Evolutionary conservation across 2,329 filamentous ascomycete species (phyloP).

Genomic region (Bipolaris sorokiniana): DNA sequence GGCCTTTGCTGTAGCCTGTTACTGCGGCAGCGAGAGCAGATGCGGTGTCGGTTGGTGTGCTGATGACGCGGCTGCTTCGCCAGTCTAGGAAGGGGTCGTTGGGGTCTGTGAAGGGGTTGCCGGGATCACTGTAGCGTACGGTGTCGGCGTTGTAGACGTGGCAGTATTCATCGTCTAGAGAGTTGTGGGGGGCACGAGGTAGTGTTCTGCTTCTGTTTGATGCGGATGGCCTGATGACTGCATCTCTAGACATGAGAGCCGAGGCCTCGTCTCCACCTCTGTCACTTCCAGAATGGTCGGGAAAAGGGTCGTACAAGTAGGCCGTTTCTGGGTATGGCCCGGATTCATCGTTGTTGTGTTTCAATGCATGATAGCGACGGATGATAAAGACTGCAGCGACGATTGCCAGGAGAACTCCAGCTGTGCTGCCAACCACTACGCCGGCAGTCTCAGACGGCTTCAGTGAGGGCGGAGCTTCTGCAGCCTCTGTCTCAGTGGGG

Average conservation of each 20-base stretch:
- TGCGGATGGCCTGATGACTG: slow-evolving; percentile 11
- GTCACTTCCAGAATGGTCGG: slow-evolving; percentile 7
- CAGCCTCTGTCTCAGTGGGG: slow-evolving; percentile 18
- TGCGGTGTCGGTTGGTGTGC: slow-evolving; percentile 12
- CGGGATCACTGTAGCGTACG: slow-evolving; percentile 19
- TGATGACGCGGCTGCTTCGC: slow-evolving; percentile 12
- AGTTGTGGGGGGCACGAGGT: slow-evolving; percentile 9
- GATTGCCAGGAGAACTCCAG: slow-evolving; percentile 42
- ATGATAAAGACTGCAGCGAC: slow-evolving; percentile 42
- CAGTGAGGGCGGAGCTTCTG: slow-evolving; percentile 26
- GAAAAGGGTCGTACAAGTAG: slow-evolving; percentile 44
- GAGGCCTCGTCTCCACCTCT: slow-evolving; percentile 24
- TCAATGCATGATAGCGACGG: slow-evolving; percentile 38
- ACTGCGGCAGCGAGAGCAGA: slow-evolving; percentile 26
- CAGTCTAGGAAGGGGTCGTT: slow-evolving; percentile 4
- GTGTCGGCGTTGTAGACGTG: slow-evolving; percentile 9
- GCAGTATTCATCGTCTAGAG: slow-evolving; percentile 6
- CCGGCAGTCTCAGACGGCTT: slow-evolving; percentile 44
- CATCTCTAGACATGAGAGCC: slow-evolving; percentile 34
- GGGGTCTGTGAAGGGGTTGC: slow-evolving; percentile 20
- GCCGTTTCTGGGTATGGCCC: slow-evolving; percentile 42
- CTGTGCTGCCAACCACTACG: slow-evolving; percentile 43
- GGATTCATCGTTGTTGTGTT: slow-evolving; percentile 24
- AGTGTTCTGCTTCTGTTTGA: neutral
- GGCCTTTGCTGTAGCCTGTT: slow-evolving; percentile 15